Evolutionary conservation across 192 early-diverging fungal species (phyloP).

Genomic region (Backusella tarrabulga): DNA sequence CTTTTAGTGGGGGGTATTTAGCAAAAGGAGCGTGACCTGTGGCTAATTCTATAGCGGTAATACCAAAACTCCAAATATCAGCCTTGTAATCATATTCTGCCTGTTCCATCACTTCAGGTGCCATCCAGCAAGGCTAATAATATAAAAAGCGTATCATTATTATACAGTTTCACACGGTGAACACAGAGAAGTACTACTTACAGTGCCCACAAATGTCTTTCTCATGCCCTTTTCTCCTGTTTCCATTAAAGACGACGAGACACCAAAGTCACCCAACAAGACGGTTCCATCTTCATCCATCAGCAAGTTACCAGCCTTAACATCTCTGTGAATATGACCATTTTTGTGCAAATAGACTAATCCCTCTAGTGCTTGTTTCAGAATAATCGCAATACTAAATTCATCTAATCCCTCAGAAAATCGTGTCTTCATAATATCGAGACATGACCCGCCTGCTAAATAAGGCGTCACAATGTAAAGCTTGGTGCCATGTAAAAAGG

Average conservation of each 20-base stretch:
- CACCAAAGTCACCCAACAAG: slow-evolving; percentile 67
- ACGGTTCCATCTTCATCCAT: slow-evolving; percentile 67
- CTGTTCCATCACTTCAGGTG: slow-evolving; percentile 89
- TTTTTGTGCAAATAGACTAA: slow-evolving; percentile 64
- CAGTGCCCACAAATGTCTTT: slow-evolving; percentile 74
- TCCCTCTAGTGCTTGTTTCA: slow-evolving; percentile 73
- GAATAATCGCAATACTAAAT: slow-evolving; percentile 72
- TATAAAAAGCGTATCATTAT: not conserved
- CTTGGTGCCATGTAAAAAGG: slow-evolving; percentile 78
- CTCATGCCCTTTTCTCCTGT: slow-evolving; percentile 59
- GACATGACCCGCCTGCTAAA: slow-evolving; percentile 67
- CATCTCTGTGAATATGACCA: slow-evolving; percentile 70
- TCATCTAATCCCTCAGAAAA: slow-evolving; percentile 86
- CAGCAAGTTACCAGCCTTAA: slow-evolving; percentile 70
- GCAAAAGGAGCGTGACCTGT: slow-evolving; percentile 91
- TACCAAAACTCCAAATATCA: slow-evolving; percentile 93
- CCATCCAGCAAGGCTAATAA: slow-evolving; percentile 60
- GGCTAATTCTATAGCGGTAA: slow-evolving; percentile 84
- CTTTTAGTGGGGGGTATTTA: slow-evolving; percentile 86
- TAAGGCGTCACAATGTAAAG: slow-evolving; percentile 85
- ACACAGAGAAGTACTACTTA: slow-evolving; percentile 22
- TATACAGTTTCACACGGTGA: not conserved
- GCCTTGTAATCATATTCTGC: slow-evolving; percentile 87
- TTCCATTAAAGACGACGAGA: slow-evolving; percentile 65
- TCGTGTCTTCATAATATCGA: slow-evolving; percentile 87